phyloP scores from a whole-genome alignment of 805 yeast species.

The Candida nitratophila region DNA sequence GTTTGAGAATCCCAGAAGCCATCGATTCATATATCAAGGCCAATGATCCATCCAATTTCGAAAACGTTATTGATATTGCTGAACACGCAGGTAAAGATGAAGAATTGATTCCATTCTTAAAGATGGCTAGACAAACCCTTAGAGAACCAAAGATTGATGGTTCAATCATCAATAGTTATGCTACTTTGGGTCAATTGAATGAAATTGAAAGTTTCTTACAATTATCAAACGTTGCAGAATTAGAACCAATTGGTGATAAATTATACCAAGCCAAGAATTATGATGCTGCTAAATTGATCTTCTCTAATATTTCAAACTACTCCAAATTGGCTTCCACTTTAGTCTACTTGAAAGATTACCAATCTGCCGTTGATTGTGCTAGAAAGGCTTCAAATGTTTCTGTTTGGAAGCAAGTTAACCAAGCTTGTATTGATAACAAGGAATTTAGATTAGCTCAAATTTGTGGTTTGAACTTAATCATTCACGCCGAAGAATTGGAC shows the following conservation, averaged over 20 bases:
- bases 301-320: slow-evolving; percentile 82
- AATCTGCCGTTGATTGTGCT: slow-evolving; percentile 97
- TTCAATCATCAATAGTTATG: slow-evolving; percentile 81
- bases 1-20: slow-evolving; percentile 86
- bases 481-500: slow-evolving; percentile 95
- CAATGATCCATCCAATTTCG: slow-evolving; percentile 82
- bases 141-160: slow-evolving; percentile 94
- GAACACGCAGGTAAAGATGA: slow-evolving; percentile 96
- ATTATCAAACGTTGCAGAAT: slow-evolving; percentile 87
- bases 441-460: slow-evolving; percentile 97
- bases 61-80: slow-evolving; percentile 87
- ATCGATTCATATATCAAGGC: slow-evolving; percentile 89
- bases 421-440: slow-evolving; percentile 90
- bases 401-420: slow-evolving; percentile 97
- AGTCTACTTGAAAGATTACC: slow-evolving; percentile 87
- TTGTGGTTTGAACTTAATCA: slow-evolving; percentile 94
- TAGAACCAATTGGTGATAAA: slow-evolving; percentile 88
- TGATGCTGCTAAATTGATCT: slow-evolving; percentile 88
- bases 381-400: slow-evolving; percentile 90
- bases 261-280: slow-evolving; percentile 75
- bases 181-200: slow-evolving; percentile 61
- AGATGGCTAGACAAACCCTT: slow-evolving; percentile 85
- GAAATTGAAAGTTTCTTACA: slow-evolving; percentile 83
- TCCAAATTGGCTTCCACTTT: slow-evolving; percentile 95
- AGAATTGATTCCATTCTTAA: slow-evolving; percentile 78